Conservation (phyloP, 345 rosid species). For the Populus ilicifolia region DNA sequence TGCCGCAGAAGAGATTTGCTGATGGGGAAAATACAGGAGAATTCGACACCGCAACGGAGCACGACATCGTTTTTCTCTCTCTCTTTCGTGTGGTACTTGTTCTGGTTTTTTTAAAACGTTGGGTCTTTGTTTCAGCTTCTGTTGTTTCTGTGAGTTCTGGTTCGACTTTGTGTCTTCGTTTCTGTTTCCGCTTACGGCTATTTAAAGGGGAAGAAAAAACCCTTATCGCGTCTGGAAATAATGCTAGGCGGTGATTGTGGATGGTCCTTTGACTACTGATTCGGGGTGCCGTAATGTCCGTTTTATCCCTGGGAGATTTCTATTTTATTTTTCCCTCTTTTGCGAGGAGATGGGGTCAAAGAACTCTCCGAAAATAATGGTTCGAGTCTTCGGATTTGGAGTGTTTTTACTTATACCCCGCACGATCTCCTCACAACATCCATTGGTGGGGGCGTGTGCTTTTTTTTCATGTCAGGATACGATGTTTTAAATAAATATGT, state of each 20-base stretch:
- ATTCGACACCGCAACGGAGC: slow-evolving; percentile 62
- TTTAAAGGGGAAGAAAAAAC: too few relatives aligned
- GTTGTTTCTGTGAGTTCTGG: background rate
- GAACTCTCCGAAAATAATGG: background rate
- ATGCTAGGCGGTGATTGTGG: background rate
- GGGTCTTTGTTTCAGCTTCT: background rate
- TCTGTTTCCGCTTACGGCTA: background rate
- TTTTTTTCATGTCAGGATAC: too few relatives aligned
- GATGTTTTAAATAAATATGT: too few relatives aligned
- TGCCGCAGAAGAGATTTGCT: slow-evolving; percentile 61
- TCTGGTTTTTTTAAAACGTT: background rate
- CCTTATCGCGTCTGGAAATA: background rate
- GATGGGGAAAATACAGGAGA: slow-evolving; percentile 88
- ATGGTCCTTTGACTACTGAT: background rate
- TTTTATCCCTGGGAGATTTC: background rate
- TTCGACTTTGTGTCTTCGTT: background rate
- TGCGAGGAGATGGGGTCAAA: background rate
- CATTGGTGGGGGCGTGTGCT: background rate
- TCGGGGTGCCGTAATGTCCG: background rate
- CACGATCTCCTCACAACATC: background rate
- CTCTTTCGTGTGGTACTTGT: background rate
- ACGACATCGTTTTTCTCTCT: slow-evolving; percentile 42
- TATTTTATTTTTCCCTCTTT: background rate
- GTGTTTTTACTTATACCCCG: background rate
- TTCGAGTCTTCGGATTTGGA: background rate